Evolutionary conservation across 371 early-diverging fungal species (phyloP), one percentile per base, ranked within the genome.

Genomic region (Apophysomyces variabilis): DNA sequence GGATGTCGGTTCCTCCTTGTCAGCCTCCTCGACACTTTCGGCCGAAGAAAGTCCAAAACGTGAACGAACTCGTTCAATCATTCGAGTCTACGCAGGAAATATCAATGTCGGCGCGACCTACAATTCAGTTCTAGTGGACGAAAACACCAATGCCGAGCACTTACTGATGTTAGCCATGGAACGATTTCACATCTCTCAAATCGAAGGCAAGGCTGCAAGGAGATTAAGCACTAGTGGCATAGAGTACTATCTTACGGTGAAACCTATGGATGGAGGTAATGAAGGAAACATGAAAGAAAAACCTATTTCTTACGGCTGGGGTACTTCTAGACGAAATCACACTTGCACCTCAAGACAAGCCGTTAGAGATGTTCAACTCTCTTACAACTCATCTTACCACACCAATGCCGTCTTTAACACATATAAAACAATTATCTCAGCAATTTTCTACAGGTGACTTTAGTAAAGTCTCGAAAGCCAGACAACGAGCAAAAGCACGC

Each of bases 181-280:
- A 65, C 83, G 85, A 41, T 86, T 88, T 71, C 81, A 85, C 61
- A 79, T 88, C 43, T 72, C 77, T 7, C 66, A 80, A 57, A 69
- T 81, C 32, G 83, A 79, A 62, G 68, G 66, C 36, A 66, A 70
- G 32, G 62, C 61, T 39, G 67, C 45, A 21, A 44, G 60, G 16
- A 75, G 74, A 26, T 73, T 75, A 7, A 78, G 77, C 58, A 57
- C 50, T 66, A 66, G 78, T 60, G 62, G 82, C 58, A 64, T 86
- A 54, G 88, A 87, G 61, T 87, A 85, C 62, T 87, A 76, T 64
- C 60, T 87, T 4, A 86, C 86, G 41, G 86, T 87, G n/a, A 84
- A 83, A 62, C 80, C 86, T 4, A 75, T 85, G 65, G 85, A 87
- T 67, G 83, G 85, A 75, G 88, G 88, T 86, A 84, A 58, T 39